Percentiles rank a stretch among this genome's conserved stretches.
These are phyloP conservation scores for Nakazawaea wyomingensis DNA, from an alignment of 805 yeast genomes.

Conservation along the genomic window DNA sequence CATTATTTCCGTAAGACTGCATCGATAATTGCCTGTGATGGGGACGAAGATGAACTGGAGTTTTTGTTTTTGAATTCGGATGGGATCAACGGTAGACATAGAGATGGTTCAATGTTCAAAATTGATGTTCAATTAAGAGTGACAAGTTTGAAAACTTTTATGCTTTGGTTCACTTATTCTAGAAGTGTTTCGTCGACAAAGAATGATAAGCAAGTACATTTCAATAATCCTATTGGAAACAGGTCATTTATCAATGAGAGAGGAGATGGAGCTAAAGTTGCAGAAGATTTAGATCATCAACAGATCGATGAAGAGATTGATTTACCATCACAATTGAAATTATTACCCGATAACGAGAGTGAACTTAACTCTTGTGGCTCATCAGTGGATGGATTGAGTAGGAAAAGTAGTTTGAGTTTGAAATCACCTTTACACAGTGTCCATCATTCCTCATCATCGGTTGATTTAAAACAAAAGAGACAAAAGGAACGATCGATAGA, in stretches of 20 bases:
- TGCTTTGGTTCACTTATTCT: constrained; percentile 85
- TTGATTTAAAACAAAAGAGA: constrained; percentile 2
- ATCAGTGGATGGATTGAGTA: constrained; percentile 20
- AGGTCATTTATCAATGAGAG: constrained; percentile 1
- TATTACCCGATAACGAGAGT: constrained; percentile 34
- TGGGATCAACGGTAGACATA: constrained; percentile 65
- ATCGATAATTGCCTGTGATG: constrained; percentile 31
- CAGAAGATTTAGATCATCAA: constrained; percentile 6
- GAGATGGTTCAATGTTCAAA: constrained; percentile 59
- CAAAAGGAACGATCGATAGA: not conserved
- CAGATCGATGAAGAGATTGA: constrained; percentile 15
- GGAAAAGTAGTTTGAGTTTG: constrained; percentile 12
- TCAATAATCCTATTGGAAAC: constrained; percentile 6
- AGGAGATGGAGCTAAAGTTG: constrained; percentile 4
- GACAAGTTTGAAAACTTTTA: constrained; percentile 48
- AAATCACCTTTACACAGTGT: constrained; percentile 7
- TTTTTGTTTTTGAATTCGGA: constrained; percentile 50
- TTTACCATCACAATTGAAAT: constrained; percentile 53
- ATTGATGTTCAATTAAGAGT: constrained; percentile 82
- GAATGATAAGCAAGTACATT: constrained; percentile 6
- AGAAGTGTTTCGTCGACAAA: constrained; percentile 28
- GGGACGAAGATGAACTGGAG: constrained; percentile 38
- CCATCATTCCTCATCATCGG: constrained; percentile 5
- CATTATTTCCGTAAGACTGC: constrained; percentile 76
- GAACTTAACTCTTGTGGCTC: constrained; percentile 27